Base-by-base conservation (phyloP, 441 rosid species). In the Dalechampia spathulata region DNA sequence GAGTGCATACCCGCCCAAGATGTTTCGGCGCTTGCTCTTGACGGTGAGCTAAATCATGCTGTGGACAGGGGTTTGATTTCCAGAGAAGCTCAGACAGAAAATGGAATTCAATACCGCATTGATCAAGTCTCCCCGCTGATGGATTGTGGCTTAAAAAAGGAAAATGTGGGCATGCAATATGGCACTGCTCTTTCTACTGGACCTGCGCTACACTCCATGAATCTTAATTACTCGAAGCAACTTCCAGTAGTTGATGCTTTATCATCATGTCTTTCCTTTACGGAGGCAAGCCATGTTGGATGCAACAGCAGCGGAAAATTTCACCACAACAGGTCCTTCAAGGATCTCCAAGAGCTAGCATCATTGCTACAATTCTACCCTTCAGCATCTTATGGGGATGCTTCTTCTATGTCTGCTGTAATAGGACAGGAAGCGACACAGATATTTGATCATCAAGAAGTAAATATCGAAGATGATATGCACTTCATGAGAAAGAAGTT, bases 311-410 rank as follows among this genome's bases (percentile, higher is more conserved):
- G 11, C 47, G 73, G 59, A 40, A 43, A 55, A 57, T 62, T 68
- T 41, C 72, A 70, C 47, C 60, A 67, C 48, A 57, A 38, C 6
- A 56, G 69, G 32, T 64, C 77, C 8, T 61, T 66, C 34, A 13
- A 52, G 56, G 67, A 63, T 15, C 21, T 61, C 54, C 71, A 71
- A 39, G 69, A 58, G 48, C 49, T 50, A 58, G 61, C 82, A 21
- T 43, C 75, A 25, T 22, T 50, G 20, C 65, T 65, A 16, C 65
- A 67, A 44, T 14, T 52, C n/a, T 69, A 69, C 75, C 56, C 60
- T 59, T 63, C 65, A n/a, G 58, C 64, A 37, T 58, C 64, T 32
- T 57, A 52, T 62, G 68, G 58, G 5, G 61, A 44, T 44, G 60
- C 48, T 44, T 60, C 70, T 60, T 65, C 75, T 60, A 11, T 59